These are phyloP conservation scores for Scutellaria galericulata DNA, from an alignment of 257 asterid genomes.

Conservation along the genomic window DNA sequence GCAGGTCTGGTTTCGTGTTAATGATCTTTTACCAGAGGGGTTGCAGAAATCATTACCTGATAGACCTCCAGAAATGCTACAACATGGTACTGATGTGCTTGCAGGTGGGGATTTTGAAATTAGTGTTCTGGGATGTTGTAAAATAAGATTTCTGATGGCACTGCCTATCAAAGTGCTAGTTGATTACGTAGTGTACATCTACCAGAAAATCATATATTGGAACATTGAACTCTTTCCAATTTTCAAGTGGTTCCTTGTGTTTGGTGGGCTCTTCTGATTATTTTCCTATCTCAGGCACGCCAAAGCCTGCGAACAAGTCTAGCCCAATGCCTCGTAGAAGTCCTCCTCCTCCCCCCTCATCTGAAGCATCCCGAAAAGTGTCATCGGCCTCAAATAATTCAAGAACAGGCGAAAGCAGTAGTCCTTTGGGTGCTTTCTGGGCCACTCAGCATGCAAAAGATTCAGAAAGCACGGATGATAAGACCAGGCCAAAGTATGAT, in stretches of 20 bases:
- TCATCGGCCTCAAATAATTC: slow-evolving; percentile 54
- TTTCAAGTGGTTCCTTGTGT: slow-evolving; percentile 12
- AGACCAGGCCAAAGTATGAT: slow-evolving; percentile 59
- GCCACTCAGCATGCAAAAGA: slow-evolving; percentile 76
- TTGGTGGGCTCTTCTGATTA: slow-evolving; percentile 19
- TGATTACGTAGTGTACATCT: neutral
- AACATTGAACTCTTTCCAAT: neutral
- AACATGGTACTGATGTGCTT: slow-evolving; percentile 54
- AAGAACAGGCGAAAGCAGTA: slow-evolving; percentile 51
- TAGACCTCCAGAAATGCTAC: slow-evolving; percentile 72
- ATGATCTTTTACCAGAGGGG: slow-evolving; percentile 76
- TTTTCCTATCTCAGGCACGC: slow-evolving; percentile 55
- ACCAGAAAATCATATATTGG: slow-evolving; percentile 15
- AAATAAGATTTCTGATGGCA: neutral
- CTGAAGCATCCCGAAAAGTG: slow-evolving; percentile 57
- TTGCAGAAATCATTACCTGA: slow-evolving; percentile 87
- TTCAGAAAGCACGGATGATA: slow-evolving; percentile 58
- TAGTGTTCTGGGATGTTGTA: slow-evolving; percentile 23
- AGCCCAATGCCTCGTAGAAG: slow-evolving; percentile 86
- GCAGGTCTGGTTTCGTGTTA: slow-evolving; percentile 99
- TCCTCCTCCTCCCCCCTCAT: slow-evolving; percentile 86
- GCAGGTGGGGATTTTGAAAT: slow-evolving; percentile 55
- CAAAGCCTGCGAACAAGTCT: slow-evolving; percentile 69
- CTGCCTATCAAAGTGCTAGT: neutral
- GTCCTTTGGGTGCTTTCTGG: slow-evolving; percentile 93